Evolutionary conservation across 192 early-diverging fungal genomes (phyloP).

Genomic region (Coemansia sp.): DNA sequence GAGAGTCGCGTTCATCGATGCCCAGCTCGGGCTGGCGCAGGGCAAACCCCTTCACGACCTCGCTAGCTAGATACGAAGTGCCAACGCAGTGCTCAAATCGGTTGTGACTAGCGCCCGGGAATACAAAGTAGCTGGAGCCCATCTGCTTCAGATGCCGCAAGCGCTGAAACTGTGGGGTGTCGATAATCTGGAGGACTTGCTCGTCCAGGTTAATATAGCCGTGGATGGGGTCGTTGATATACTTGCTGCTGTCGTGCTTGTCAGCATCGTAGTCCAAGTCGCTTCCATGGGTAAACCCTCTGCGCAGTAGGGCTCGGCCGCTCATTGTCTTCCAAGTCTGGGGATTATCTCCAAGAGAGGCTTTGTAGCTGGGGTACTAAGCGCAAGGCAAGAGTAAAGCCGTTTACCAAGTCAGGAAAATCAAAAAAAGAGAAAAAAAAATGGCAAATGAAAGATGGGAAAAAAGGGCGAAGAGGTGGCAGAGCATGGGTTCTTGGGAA

Average conservation of each 20-base stretch:
- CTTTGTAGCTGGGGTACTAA: background rate
- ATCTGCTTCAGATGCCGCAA: conserved; percentile 90
- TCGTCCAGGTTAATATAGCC: conserved; percentile 76
- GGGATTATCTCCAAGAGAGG: background rate
- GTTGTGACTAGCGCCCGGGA: conserved; percentile 92
- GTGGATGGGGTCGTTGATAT: conserved; percentile 49
- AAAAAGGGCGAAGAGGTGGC: background rate
- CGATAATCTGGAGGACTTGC: conserved; percentile 68
- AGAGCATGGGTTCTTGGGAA: background rate
- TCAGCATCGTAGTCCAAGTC: conserved; percentile 1
- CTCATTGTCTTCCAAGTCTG: conserved; percentile 2
- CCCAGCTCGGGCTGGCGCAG: conserved; percentile 75
- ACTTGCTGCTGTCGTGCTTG: conserved; percentile 11
- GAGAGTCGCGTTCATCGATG: conserved; percentile 74
- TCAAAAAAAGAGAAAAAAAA: conserved; percentile 1
- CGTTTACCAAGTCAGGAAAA: too few species aligned
- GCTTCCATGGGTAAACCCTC: conserved; percentile 20
- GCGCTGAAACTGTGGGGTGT: conserved; percentile 95
- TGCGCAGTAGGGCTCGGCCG: conserved; percentile 18
- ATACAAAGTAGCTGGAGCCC: conserved; percentile 86
- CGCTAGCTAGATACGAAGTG: conserved; percentile 76
- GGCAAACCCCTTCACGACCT: conserved; percentile 67
- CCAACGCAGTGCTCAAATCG: conserved; percentile 96
- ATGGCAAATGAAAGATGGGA: background rate
- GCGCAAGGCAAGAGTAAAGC: background rate